Conservation (phyloP, 2,329 filamentous ascomycete species). For the Phaeoacremonium minimum region DNA sequence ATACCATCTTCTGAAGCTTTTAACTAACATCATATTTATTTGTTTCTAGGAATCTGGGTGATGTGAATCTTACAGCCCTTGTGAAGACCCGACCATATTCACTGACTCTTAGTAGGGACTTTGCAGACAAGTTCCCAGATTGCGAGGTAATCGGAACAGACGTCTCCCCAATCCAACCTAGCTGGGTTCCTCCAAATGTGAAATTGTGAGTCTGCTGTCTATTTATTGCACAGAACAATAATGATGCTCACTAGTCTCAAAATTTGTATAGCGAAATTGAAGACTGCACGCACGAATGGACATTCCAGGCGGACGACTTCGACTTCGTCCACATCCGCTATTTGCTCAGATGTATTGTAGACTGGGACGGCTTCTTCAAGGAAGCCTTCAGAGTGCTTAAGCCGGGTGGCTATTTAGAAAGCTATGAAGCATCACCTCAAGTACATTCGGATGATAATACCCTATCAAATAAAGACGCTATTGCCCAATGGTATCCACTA, state of each 20-base stretch:
- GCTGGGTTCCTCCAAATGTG: slow-evolving; percentile 50
- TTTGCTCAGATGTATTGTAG: slow-evolving; percentile 46
- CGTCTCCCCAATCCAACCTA: slow-evolving; percentile 53
- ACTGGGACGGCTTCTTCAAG: slow-evolving; percentile 45
- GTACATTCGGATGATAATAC: slow-evolving; percentile 18
- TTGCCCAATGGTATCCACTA: slow-evolving; percentile 16
- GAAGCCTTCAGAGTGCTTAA: slow-evolving; percentile 43
- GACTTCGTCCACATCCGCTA: slow-evolving; percentile 56
- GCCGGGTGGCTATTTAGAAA: slow-evolving; percentile 39
- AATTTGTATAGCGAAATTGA: slow-evolving; percentile 48
- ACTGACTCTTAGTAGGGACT: slow-evolving; percentile 36
- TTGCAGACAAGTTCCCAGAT: slow-evolving; percentile 35
- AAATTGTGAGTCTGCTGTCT: slow-evolving; percentile 27
- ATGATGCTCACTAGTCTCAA: not conserved
- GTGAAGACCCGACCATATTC: not conserved
- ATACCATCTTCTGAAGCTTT: not conserved
- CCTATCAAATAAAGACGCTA: slow-evolving; percentile 9
- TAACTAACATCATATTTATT: not conserved
- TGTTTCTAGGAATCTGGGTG: slow-evolving; percentile 45
- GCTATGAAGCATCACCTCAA: slow-evolving; percentile 10
- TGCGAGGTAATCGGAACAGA: slow-evolving; percentile 47
- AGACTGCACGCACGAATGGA: slow-evolving; percentile 50
- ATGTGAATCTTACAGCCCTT: slow-evolving; percentile 7
- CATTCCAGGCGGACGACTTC: slow-evolving; percentile 37
- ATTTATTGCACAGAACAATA: not conserved